A percentile compares a stretch with the other conserved stretches of the same genome.
These are phyloP conservation scores for Alternaria atra DNA, from an alignment of 2,329 filamentous ascomycete genomes.

Conservation along the genomic window DNA sequence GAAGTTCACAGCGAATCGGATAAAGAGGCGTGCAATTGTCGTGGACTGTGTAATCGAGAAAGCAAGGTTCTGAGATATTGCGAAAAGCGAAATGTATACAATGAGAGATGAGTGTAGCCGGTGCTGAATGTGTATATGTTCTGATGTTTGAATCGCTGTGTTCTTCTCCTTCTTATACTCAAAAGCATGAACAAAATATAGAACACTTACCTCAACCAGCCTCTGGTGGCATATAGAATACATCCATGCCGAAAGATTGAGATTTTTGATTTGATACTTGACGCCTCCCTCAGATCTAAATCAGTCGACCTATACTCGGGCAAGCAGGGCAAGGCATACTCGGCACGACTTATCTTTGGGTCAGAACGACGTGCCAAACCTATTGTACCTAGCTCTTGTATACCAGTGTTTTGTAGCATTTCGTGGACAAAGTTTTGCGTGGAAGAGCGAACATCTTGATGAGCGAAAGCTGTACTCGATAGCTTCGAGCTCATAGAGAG, in stretches of 20 bases:
- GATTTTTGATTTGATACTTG: neutral
- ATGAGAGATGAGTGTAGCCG: neutral
- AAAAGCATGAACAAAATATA: neutral
- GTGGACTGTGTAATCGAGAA: neutral
- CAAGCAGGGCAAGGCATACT: neutral
- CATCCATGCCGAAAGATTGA: neutral
- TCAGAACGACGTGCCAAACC: neutral
- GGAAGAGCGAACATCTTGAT: neutral
- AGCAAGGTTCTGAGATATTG: neutral
- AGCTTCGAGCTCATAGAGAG: neutral
- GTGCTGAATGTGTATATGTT: neutral
- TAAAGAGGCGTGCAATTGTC: neutral
- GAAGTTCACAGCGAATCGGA: conserved; percentile 1
- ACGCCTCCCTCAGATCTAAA: neutral
- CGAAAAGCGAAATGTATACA: neutral
- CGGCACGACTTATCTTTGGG: neutral
- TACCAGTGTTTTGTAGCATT: neutral
- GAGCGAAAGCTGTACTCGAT: neutral
- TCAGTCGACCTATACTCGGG: neutral
- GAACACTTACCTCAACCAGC: neutral
- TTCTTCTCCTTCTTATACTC: neutral
- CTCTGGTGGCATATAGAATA: neutral
- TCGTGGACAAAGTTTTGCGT: neutral
- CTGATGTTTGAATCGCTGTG: neutral
- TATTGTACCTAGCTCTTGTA: neutral